phyloP scores from a whole-genome alignment of 225 moss, liverwort and hornwort species.

The Bryoerythrophyllum caledonicum region DNA sequence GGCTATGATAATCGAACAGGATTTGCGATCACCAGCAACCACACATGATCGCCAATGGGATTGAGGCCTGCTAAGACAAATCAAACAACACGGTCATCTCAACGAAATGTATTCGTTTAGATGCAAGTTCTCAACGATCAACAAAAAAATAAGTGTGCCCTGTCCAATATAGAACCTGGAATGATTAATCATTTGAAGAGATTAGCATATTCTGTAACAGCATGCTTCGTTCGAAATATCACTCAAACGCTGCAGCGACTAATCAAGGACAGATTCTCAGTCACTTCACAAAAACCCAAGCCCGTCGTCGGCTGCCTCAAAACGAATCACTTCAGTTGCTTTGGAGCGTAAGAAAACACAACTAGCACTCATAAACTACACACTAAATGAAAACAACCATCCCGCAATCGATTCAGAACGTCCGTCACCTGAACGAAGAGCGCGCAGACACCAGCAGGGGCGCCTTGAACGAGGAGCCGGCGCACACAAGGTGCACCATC shows the following conservation, averaged over 20 bases:
- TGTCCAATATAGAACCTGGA: constrained; percentile 5
- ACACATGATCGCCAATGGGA: constrained; percentile 30
- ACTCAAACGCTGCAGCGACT: not conserved
- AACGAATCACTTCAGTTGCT: constrained; percentile 14
- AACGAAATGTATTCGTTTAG: not conserved
- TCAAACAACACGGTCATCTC: not conserved
- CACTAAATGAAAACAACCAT: not conserved
- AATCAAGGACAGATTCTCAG: not conserved
- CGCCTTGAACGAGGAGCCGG: constrained; percentile 32
- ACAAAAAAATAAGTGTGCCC: constrained; percentile 2
- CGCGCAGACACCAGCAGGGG: constrained; percentile 24
- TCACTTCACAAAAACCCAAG: not conserved
- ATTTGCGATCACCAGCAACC: constrained; percentile 33
- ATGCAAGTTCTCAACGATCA: constrained; percentile 2
- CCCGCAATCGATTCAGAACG: not conserved
- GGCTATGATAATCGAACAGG: constrained; percentile 26
- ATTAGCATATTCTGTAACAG: not conserved
- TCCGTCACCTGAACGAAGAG: constrained; percentile 44
- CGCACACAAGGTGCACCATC: constrained; percentile 25
- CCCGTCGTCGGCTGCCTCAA: constrained; percentile 1
- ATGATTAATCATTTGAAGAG: not conserved
- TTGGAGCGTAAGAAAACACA: not conserved
- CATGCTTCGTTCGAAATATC: constrained; percentile 8
- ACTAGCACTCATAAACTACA: not conserved
- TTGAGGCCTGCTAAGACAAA: constrained; percentile 29